Percentiles rank a stretch among this genome's conserved stretches.
Evolutionary conservation across 352 stramenopile species (phyloP).

Genomic region (Phytophthora hybrid): DNA sequence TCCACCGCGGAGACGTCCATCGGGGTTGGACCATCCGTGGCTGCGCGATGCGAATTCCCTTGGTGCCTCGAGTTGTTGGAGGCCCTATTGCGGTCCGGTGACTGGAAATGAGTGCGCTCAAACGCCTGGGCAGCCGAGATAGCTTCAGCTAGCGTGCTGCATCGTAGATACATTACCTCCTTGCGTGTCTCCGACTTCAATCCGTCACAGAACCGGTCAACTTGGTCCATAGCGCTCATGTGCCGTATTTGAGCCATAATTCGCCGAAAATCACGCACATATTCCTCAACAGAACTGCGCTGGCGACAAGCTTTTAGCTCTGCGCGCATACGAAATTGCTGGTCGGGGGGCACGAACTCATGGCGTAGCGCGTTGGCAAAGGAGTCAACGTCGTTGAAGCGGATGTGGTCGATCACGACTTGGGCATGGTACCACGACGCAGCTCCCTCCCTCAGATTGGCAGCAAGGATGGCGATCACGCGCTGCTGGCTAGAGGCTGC

Average conservation of each 20-base stretch:
- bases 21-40: not conserved
- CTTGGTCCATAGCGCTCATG: not conserved
- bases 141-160: not conserved
- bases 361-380: not conserved
- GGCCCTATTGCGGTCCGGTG: not conserved
- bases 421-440: not conserved
- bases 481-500: not conserved
- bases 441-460: not conserved
- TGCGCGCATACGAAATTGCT: not conserved
- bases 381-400: too few relatives aligned
- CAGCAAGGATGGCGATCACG: not conserved
- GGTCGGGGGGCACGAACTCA: not conserved
- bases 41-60: not conserved
- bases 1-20: not conserved
- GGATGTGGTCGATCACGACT: slow-evolving; percentile 3
- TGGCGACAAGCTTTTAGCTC: not conserved
- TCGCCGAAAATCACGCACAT: not conserved
- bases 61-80: not conserved
- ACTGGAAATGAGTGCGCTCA: not conserved
- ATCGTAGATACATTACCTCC: not conserved
- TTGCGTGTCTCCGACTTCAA: not conserved
- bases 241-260: not conserved
- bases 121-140: not conserved
- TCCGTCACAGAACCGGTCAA: not conserved
- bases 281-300: not conserved